Evolutionary conservation across 352 stramenopile species (phyloP).

Genomic region (Globisporangium irregulare): DNA sequence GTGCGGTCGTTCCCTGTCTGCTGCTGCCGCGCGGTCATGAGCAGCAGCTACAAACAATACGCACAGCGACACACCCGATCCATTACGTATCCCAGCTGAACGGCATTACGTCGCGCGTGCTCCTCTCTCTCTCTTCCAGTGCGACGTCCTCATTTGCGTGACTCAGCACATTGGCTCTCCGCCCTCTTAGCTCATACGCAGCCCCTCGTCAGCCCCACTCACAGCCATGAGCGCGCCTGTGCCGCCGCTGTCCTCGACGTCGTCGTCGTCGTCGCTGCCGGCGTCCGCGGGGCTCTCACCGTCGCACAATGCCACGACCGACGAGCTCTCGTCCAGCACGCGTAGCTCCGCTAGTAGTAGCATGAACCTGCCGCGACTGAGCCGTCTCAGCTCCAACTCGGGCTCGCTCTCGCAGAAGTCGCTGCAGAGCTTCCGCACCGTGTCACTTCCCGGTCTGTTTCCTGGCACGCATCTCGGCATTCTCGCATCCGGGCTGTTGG

Average conservation of each 20-base stretch:
- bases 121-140: not conserved
- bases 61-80: not conserved
- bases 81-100: not conserved
- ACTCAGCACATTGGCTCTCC: not conserved
- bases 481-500: conserved; percentile 65
- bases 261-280: conserved; percentile 37
- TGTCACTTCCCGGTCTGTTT: conserved; percentile 68
- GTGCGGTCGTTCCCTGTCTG: conserved; percentile 2
- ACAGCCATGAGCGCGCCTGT: conserved; percentile 9
- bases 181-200: not conserved
- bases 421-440: conserved; percentile 66
- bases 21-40: conserved; percentile 5
- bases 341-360: conserved; percentile 18
- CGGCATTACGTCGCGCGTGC: not conserved
- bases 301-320: conserved; percentile 4
- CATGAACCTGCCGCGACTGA: conserved; percentile 35
- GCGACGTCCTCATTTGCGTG: not conserved
- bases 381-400: conserved; percentile 52
- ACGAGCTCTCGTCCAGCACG: conserved; percentile 8
- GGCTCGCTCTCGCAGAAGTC: conserved; percentile 52
- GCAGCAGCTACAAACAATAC: not conserved
- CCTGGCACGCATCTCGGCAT: conserved; percentile 75
- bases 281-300: conserved; percentile 14
- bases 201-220: not conserved
- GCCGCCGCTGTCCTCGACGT: conserved; percentile 25